phyloP scores from a whole-genome alignment of 2,329 filamentous ascomycete genomes.

The Teratosphaeriaceae sp. region DNA sequence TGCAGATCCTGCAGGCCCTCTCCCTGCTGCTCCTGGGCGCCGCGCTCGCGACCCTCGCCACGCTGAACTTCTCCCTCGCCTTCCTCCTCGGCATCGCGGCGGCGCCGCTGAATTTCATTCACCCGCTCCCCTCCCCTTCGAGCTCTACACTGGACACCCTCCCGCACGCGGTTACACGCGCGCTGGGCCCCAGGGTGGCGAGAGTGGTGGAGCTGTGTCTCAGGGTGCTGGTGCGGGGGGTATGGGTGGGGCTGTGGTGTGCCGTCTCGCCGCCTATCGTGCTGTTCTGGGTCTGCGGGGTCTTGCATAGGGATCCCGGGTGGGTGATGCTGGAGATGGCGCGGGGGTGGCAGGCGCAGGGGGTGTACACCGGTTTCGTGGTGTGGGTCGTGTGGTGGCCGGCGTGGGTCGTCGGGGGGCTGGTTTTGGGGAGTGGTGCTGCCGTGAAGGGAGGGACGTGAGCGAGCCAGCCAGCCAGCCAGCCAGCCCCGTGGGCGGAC shows the following conservation, averaged over 20 bases:
- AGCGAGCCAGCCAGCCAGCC: no score
- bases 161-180: neutral
- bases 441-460: no score
- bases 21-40: constrained; percentile 89
- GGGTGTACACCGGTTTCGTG: constrained; percentile 26
- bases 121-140: no score
- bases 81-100: constrained; percentile 77
- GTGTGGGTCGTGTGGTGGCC: constrained; percentile 30
- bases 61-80: constrained; percentile 88
- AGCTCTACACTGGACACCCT: constrained; percentile 1
- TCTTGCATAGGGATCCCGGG: constrained; percentile 13
- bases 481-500: no score
- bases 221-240: constrained; percentile 9
- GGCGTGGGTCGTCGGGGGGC: constrained; percentile 24
- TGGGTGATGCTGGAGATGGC: constrained; percentile 24
- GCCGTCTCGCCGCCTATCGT: constrained; percentile 17
- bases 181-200: no score
- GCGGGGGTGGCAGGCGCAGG: constrained; percentile 26
- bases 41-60: constrained; percentile 85
- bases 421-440: constrained; percentile 1
- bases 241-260: constrained; percentile 9
- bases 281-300: constrained; percentile 16
- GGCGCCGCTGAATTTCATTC: constrained; percentile 70
- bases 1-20: constrained; percentile 77
- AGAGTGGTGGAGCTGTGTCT: neutral